phyloP scores from a whole-genome alignment of 1,284 basidiomycete genomes.

The Xerocomus minutiporus region DNA sequence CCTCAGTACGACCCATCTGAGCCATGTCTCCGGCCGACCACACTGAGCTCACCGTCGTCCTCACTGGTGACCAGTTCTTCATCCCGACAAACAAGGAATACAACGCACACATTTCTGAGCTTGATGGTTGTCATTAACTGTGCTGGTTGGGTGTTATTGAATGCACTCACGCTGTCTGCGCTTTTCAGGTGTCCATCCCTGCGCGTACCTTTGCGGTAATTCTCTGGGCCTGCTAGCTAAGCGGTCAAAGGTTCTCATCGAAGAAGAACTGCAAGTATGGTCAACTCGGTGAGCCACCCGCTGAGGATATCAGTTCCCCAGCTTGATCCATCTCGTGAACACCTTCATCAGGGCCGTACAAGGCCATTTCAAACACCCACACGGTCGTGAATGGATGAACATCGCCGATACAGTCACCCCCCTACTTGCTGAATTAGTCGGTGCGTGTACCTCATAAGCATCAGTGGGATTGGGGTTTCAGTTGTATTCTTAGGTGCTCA shows the following conservation, averaged over 20 bases:
- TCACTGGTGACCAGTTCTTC: constrained; percentile 53
- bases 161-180: constrained; percentile 13
- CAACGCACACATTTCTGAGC: constrained; percentile 43
- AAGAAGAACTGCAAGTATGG: constrained; percentile 91
- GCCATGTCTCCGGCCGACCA: constrained; percentile 15
- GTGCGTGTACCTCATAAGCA: constrained; percentile 39
- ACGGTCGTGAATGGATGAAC: constrained; percentile 79
- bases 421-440: constrained; percentile 80
- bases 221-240: constrained; percentile 85
- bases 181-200: constrained; percentile 46
- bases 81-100: constrained; percentile 59
- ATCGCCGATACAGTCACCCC: constrained; percentile 73
- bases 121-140: constrained; percentile 29
- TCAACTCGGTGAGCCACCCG: constrained; percentile 55
- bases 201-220: constrained; percentile 94
- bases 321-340: constrained; percentile 6
- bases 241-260: constrained; percentile 64
- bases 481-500: constrained; percentile 61
- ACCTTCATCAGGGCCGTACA: constrained; percentile 66
- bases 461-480: constrained; percentile 5
- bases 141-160: constrained; percentile 1
- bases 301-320: constrained; percentile 6
- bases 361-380: constrained; percentile 89
- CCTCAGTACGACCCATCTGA: not conserved
- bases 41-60: constrained; percentile 30